Base-by-base conservation (phyloP, 306 rosid species). In the Erythrophleum fordii region DNA sequence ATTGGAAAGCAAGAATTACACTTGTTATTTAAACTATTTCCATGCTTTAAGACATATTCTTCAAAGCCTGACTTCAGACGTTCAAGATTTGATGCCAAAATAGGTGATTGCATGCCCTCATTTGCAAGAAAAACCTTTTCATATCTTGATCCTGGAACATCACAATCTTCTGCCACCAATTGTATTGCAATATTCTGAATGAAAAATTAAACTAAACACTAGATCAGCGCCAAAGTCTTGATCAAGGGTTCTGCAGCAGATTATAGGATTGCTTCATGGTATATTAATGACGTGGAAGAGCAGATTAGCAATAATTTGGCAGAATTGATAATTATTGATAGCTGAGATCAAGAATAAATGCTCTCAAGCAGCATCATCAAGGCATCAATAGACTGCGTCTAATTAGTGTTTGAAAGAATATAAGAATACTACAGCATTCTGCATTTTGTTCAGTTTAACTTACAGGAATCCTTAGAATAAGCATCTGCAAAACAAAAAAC, bases 11-110 rank as follows among this genome's bases (percentile, higher is more conserved):
- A 91, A 51, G 91, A 82, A 69, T 52, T 80, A 42, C 98, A 93
- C 52, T 69, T 51, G 72, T 80, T 73, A 42, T 77, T 71, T 71
- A 86, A 83, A 68, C 67, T 83, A 68, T 89, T 89, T 84, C 90
- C 93, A 83, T 91, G 97, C 94, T 83, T 91, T 31, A 84, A 83
- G 81, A 86, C 92, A 72, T 92, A 95, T 80, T 88, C 93, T 83
- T 86, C 87, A 66, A 92, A 83, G 84, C 99, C 97, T 13, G 90
- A 91, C 84, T 82, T 88, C 78, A 95, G 82, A 83, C 72, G 83
- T 77, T 90, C 94, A 64, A 93, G 88, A 83, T 82, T 90, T 74
- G 98, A 85, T 51, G 91, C 86, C 60, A 87, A 41, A 26, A 79
- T 49, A 61, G 91, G 86, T 52, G 71, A 72, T 13, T 86, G 80